Evolutionary conservation across 257 asterid genomes (phyloP).

Genomic region (Leonotis leonurus): DNA sequence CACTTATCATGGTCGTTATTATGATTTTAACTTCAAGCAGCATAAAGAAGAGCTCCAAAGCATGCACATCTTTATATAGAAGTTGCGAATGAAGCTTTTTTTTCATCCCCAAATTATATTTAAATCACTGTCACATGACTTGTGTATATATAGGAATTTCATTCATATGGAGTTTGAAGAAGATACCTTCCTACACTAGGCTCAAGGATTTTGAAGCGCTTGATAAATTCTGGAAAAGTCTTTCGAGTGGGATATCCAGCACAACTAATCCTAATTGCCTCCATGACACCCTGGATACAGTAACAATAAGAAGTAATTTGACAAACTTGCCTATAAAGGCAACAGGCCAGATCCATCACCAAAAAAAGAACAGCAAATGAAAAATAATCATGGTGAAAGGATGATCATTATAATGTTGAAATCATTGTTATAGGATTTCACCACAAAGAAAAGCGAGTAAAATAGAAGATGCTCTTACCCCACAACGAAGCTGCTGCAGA

Average conservation of each 20-base stretch:
- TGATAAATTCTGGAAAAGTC: conserved; percentile 58
- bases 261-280: conserved; percentile 94
- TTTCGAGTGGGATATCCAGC: conserved; percentile 93
- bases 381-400: background rate
- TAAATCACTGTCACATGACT: background rate
- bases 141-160: background rate
- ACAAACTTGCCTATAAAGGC: conserved; percentile 8
- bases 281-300: conserved; percentile 76
- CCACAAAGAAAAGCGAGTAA: conserved; percentile 28
- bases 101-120: background rate
- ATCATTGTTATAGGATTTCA: background rate
- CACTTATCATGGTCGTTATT: background rate
- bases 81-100: background rate
- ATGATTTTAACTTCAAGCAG: background rate
- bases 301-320: background rate
- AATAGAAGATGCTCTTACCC: conserved; percentile 41
- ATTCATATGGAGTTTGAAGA: background rate
- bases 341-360: too few species aligned
- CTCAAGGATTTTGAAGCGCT: conserved; percentile 64
- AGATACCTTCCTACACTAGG: conserved; percentile 67
- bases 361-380: too few species aligned
- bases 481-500: conserved; percentile 88
- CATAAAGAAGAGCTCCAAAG: background rate
- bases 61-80: background rate
- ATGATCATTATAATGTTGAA: background rate